A percentile compares a stretch with the other conserved stretches of the same genome.
Conservation (phyloP, 1,284 basidiomycete species). For the Somion occarium region DNA sequence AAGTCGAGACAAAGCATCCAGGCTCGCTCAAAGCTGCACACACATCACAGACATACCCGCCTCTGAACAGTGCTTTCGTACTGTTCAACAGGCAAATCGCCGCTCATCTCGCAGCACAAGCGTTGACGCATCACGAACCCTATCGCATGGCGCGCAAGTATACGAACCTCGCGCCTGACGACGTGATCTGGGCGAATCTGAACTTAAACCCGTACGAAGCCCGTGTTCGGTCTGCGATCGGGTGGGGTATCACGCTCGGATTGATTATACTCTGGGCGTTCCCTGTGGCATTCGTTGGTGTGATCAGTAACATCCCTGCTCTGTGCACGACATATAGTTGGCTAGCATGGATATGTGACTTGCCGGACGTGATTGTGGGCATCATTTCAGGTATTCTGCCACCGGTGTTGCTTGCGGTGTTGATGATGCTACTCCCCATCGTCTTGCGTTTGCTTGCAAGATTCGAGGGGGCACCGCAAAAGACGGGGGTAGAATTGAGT, state of each 20-base stretch:
- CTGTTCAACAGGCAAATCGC: constrained; percentile 93
- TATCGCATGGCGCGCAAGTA: constrained; percentile 71
- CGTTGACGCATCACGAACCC: constrained; percentile 72
- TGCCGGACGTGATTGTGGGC: constrained; percentile 64
- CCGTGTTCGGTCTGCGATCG: constrained; percentile 55
- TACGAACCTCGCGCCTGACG: constrained; percentile 74
- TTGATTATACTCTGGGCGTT: constrained; percentile 73
- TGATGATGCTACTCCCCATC: constrained; percentile 91
- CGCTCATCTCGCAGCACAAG: constrained; percentile 80
- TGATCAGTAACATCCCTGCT: constrained; percentile 76
- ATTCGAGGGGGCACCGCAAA: constrained; percentile 80
- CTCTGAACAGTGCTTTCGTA: constrained; percentile 84
- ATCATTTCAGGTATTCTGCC: constrained; percentile 93
- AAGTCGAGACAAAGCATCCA: constrained; percentile 19
- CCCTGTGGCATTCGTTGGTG: constrained; percentile 84
- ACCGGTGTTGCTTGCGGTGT: constrained; percentile 77
- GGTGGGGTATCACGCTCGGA: constrained; percentile 58
- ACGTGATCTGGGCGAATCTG: constrained; percentile 90
- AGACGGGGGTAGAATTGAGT: constrained; percentile 81
- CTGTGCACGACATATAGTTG: constrained; percentile 65
- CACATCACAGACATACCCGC: constrained; percentile 50
- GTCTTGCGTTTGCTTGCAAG: constrained; percentile 73
- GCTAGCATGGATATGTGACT: constrained; percentile 79
- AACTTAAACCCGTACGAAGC: constrained; percentile 88
- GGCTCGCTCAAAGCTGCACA: constrained; percentile 18